These are phyloP conservation scores for Penicillium salamii DNA, from an alignment of 495 filamentous ascomycete species.

Conservation along the genomic window DNA sequence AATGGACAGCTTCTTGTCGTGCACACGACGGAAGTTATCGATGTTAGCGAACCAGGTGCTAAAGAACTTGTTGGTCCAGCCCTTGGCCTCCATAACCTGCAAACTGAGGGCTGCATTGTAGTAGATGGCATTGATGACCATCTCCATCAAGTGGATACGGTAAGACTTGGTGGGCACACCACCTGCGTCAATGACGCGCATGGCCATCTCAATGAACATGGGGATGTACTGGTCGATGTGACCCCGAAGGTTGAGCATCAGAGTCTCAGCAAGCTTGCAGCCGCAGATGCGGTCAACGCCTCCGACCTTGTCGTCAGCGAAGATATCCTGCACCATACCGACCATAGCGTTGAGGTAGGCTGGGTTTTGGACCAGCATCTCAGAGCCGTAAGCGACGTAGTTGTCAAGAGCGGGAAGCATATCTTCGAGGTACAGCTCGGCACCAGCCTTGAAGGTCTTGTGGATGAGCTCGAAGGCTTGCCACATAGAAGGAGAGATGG, in stretches of 20 bases:
- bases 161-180: slow-evolving; percentile 82
- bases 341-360: slow-evolving; percentile 82
- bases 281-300: slow-evolving; percentile 96
- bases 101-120: slow-evolving; percentile 85
- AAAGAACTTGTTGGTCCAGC: slow-evolving; percentile 99
- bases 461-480: slow-evolving; percentile 95
- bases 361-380: slow-evolving; percentile 76
- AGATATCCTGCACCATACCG: slow-evolving; percentile 74
- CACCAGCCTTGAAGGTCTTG: slow-evolving; percentile 92
- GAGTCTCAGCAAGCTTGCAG: slow-evolving; percentile 96
- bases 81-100: slow-evolving; percentile 80
- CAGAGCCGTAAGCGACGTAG: slow-evolving; percentile 85
- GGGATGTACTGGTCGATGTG: slow-evolving; percentile 82
- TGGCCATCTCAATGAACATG: slow-evolving; percentile 84
- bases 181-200: slow-evolving; percentile 68
- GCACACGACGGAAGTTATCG: slow-evolving; percentile 86
- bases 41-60: slow-evolving; percentile 96
- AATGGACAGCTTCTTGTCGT: slow-evolving; percentile 98
- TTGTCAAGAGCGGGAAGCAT: slow-evolving; percentile 98
- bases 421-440: slow-evolving; percentile 96
- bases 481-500: slow-evolving; percentile 96
- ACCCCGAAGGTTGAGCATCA: slow-evolving; percentile 95
- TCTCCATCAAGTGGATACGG: slow-evolving; percentile 95
- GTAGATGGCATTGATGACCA: slow-evolving; percentile 97
- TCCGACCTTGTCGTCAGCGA: slow-evolving; percentile 82